Evolutionary conservation across 129 eudicot genomes (phyloP).

Genomic region (Helianthus annuus): DNA sequence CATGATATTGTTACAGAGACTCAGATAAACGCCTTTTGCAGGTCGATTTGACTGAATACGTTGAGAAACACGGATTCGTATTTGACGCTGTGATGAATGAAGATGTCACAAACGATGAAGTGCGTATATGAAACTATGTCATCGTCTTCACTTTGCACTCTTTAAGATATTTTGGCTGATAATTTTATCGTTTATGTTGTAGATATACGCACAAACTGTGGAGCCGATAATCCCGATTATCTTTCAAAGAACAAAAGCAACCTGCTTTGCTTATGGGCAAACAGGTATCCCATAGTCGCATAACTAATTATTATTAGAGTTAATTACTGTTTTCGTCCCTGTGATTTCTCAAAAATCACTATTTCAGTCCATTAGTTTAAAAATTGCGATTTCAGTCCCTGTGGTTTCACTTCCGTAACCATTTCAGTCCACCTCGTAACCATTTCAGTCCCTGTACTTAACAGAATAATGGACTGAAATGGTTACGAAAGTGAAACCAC

Average conservation of each 20-base stretch:
- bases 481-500: too few species aligned
- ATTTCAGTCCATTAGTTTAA: too few species aligned
- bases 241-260: conserved; percentile 77
- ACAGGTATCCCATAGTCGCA: conserved; percentile 43
- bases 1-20: background rate
- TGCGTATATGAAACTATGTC: conserved; percentile 24
- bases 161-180: background rate
- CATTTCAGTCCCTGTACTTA: too few species aligned
- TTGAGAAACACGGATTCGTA: conserved; percentile 68
- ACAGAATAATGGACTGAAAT: too few species aligned
- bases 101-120: conserved; percentile 64
- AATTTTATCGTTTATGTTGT: background rate
- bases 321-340: too few species aligned
- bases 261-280: conserved; percentile 90
- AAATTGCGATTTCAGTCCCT: too few species aligned
- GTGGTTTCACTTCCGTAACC: too few species aligned
- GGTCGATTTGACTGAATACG: conserved; percentile 80
- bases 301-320: background rate
- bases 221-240: conserved; percentile 71
- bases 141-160: background rate
- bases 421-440: too few species aligned
- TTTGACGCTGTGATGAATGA: conserved; percentile 77
- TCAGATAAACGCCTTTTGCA: conserved; percentile 29
- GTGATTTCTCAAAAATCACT: too few species aligned
- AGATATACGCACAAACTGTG: conserved; percentile 71